Percentiles rank a stretch among this genome's conserved stretches.
Evolutionary conservation across 2,329 filamentous ascomycete species (phyloP).

Genomic region (Akanthomyces dipterigenus): DNA sequence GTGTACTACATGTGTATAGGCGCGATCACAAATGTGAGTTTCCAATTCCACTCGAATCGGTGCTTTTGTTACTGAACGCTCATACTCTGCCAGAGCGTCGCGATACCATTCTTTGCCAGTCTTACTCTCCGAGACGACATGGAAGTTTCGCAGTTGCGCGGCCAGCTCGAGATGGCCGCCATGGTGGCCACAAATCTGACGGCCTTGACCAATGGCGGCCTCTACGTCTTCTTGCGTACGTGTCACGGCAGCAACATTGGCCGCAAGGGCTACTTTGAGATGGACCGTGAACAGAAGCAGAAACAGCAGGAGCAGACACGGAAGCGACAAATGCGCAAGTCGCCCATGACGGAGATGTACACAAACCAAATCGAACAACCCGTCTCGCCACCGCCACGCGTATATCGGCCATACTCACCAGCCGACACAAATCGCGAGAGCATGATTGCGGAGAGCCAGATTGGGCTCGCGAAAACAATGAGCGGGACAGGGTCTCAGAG

Average conservation of each 20-base stretch:
- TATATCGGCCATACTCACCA: background rate
- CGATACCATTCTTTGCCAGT: slow-evolving; percentile 58
- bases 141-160: slow-evolving; percentile 31
- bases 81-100: slow-evolving; percentile 43
- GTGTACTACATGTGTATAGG: slow-evolving; percentile 58
- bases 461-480: slow-evolving; percentile 1
- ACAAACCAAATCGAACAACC: slow-evolving; percentile 9
- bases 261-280: slow-evolving; percentile 40
- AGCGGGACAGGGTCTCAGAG: background rate
- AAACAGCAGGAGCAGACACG: slow-evolving; percentile 16
- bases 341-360: slow-evolving; percentile 7
- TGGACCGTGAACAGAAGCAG: slow-evolving; percentile 31
- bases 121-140: slow-evolving; percentile 39
- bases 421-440: background rate
- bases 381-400: background rate
- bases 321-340: slow-evolving; percentile 3
- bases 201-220: slow-evolving; percentile 56
- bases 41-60: background rate
- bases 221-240: slow-evolving; percentile 61
- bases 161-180: slow-evolving; percentile 54
- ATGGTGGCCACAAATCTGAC: slow-evolving; percentile 60
- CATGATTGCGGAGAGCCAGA: slow-evolving; percentile 4
- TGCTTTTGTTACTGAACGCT: too few species aligned
- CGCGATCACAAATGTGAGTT: slow-evolving; percentile 50
- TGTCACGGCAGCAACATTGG: slow-evolving; percentile 52